Percentiles rank a stretch among this genome's conserved stretches.
Conservation (phyloP, 129 eudicot species). For the Tagetes erecta region DNA sequence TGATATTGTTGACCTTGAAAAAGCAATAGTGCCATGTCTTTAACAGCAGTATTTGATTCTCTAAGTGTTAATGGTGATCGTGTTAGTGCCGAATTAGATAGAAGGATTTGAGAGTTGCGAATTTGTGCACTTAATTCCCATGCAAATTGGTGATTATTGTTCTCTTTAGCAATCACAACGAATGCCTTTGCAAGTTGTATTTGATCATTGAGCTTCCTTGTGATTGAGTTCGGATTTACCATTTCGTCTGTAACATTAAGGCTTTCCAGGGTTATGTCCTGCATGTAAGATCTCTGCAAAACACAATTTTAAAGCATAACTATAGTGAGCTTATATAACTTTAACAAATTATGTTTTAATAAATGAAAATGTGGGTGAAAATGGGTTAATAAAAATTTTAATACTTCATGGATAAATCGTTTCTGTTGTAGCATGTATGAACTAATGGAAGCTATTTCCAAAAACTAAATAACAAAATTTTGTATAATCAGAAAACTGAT, state of each 20-base stretch:
- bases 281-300: conserved; percentile 59
- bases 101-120: conserved; percentile 69
- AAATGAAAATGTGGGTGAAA: background rate
- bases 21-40: conserved; percentile 64
- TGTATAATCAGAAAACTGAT: background rate
- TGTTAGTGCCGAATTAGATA: conserved; percentile 57
- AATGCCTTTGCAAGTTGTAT: conserved; percentile 61
- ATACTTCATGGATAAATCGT: background rate
- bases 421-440: background rate
- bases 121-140: conserved; percentile 77
- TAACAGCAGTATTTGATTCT: conserved; percentile 55
- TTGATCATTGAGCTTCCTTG: conserved; percentile 65
- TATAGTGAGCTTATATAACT: background rate
- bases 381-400: background rate
- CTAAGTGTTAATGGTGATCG: conserved; percentile 52
- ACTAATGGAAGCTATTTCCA: background rate
- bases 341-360: background rate
- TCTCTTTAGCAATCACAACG: conserved; percentile 73
- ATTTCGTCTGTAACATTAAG: conserved; percentile 67
- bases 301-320: conserved; percentile 3
- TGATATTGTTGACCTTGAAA: conserved; percentile 72
- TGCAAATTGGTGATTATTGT: conserved; percentile 68
- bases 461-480: background rate
- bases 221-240: conserved; percentile 59
- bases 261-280: conserved; percentile 46